A percentile compares a stretch with the other conserved stretches of the same genome.
Evolutionary conservation across 2,329 filamentous ascomycete species (phyloP).

Genomic region (Talaromyces sp.): DNA sequence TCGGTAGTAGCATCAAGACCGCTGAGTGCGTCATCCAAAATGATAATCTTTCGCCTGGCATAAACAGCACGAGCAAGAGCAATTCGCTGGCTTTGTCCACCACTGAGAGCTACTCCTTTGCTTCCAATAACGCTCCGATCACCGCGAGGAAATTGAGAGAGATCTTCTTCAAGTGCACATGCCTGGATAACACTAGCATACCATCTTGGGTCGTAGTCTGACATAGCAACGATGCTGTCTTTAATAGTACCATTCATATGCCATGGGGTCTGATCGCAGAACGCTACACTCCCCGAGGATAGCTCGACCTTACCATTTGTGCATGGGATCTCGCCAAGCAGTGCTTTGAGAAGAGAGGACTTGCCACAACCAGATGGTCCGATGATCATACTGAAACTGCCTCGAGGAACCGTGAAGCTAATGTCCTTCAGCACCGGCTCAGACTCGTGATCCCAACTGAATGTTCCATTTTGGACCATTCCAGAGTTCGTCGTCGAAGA

Average conservation of each 20-base stretch:
- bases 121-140: slow-evolving; percentile 54
- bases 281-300: slow-evolving; percentile 38
- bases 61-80: slow-evolving; percentile 59
- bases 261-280: slow-evolving; percentile 47
- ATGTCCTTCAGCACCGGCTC: slow-evolving; percentile 46
- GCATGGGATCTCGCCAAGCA: slow-evolving; percentile 48
- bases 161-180: slow-evolving; percentile 44
- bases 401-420: slow-evolving; percentile 44
- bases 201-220: slow-evolving; percentile 39
- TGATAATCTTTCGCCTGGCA: slow-evolving; percentile 50
- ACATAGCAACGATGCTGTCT: slow-evolving; percentile 44
- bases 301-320: slow-evolving; percentile 38
- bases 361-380: slow-evolving; percentile 58
- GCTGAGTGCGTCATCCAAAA: slow-evolving; percentile 57
- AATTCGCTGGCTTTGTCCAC: slow-evolving; percentile 57
- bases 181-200: slow-evolving; percentile 40
- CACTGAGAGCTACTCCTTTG: slow-evolving; percentile 55
- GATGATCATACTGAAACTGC: slow-evolving; percentile 52
- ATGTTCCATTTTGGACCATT: slow-evolving; percentile 48
- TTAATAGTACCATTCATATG: slow-evolving; percentile 46
- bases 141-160: slow-evolving; percentile 43
- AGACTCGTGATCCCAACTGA: slow-evolving; percentile 51
- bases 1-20: slow-evolving; percentile 55
- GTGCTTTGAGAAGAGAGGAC: slow-evolving; percentile 52
- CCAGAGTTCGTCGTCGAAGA: slow-evolving; percentile 33